These are phyloP conservation scores for Schizochytrium sp. DNA, from an alignment of 108 stramenopile species.

Conservation along the genomic window DNA sequence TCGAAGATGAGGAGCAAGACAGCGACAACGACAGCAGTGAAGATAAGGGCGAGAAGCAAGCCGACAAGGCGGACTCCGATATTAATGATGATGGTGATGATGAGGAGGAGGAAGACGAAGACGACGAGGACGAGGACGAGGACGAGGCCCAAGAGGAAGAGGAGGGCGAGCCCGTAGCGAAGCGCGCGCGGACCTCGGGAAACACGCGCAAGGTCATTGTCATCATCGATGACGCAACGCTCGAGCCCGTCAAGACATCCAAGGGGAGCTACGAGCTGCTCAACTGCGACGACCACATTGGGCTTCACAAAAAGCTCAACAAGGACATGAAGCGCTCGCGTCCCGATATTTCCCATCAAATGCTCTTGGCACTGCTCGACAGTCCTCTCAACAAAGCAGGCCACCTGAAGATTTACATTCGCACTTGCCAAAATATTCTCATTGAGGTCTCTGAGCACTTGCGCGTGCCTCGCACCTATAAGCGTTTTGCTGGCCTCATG, in stretches of 20 bases:
- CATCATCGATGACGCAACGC: slow-evolving; percentile 78
- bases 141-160: neutral
- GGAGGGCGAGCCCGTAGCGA: neutral
- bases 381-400: slow-evolving; percentile 95
- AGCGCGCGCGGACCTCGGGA: neutral
- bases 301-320: slow-evolving; percentile 52
- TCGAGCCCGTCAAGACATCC: slow-evolving; percentile 93
- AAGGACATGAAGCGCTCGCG: slow-evolving; percentile 83
- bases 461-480: slow-evolving; percentile 93
- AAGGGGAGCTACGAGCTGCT: slow-evolving; percentile 60
- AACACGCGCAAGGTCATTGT: slow-evolving; percentile 31
- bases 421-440: slow-evolving; percentile 78
- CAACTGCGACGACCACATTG: slow-evolving; percentile 94
- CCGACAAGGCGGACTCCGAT: neutral
- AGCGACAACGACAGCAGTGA: neutral
- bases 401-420: slow-evolving; percentile 77
- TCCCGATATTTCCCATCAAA: slow-evolving; percentile 97
- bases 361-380: slow-evolving; percentile 86
- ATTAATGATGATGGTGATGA: neutral
- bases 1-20: no score
- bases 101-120: neutral
- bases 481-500: slow-evolving; percentile 66
- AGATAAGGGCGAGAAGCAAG: neutral
- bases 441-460: slow-evolving; percentile 86
- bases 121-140: neutral